Conservation (phyloP, 345 rosid genomes). For the Camelina hispida region DNA sequence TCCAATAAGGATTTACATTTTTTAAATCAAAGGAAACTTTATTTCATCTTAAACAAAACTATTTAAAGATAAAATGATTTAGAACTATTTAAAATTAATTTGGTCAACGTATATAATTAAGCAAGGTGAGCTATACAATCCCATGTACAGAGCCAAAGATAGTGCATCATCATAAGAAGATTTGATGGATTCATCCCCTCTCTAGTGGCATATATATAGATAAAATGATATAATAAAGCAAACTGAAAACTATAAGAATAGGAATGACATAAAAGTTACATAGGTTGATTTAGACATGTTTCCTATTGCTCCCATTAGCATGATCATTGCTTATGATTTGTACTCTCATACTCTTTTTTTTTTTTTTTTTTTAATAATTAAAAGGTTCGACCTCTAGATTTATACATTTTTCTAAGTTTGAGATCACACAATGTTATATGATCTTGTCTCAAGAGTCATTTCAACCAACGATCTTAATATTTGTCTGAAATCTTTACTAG, state of each 20-base stretch:
- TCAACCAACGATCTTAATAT: too few relatives aligned
- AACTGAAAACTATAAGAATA: background rate
- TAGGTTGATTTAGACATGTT: background rate
- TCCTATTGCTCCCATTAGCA: background rate
- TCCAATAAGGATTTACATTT: background rate
- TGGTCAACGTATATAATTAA: background rate
- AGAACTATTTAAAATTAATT: background rate
- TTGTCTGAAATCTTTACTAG: too few relatives aligned
- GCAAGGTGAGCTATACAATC: background rate
- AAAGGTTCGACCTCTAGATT: too few relatives aligned
- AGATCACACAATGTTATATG: too few relatives aligned
- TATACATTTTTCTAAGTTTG: too few relatives aligned
- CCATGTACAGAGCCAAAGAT: background rate
- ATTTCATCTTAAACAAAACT: background rate
- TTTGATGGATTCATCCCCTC: slow-evolving; percentile 9
- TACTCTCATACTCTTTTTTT: background rate
- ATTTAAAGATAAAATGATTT: background rate
- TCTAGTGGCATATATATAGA: background rate
- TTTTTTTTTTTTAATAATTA: too few relatives aligned
- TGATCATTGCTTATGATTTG: background rate
- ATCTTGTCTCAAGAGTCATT: too few relatives aligned
- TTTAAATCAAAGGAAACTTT: background rate
- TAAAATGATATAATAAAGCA: background rate
- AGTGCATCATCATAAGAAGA: background rate
- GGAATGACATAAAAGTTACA: background rate